phyloP scores from a whole-genome alignment of 768 basidiomycete species.

The Mycena sanguinolenta region DNA sequence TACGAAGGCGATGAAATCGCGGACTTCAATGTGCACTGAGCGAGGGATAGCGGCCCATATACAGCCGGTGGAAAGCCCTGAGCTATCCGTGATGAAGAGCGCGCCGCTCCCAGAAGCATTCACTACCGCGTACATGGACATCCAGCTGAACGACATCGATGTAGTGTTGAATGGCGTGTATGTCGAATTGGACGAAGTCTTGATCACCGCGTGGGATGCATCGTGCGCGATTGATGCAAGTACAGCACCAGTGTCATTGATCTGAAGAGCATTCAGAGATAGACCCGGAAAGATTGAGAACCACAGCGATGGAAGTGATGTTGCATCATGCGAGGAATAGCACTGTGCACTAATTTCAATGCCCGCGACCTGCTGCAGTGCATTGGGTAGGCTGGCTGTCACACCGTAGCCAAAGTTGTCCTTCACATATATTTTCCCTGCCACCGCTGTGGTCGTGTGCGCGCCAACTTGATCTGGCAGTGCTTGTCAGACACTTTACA shows the following conservation, averaged over 20 bases:
- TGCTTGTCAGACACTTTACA: background rate
- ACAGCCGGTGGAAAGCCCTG: background rate
- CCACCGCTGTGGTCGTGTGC: slow-evolving; percentile 6
- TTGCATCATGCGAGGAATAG: slow-evolving; percentile 7
- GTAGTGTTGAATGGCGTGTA: slow-evolving; percentile 1
- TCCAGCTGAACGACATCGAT: slow-evolving; percentile 7
- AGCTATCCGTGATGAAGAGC: slow-evolving; percentile 2
- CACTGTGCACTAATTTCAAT: slow-evolving; percentile 18
- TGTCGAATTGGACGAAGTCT: slow-evolving; percentile 12
- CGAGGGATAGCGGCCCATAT: slow-evolving; percentile 12
- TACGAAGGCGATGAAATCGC: background rate
- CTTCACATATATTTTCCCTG: slow-evolving; percentile 21
- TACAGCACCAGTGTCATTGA: background rate
- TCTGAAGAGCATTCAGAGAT: background rate
- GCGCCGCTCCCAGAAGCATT: slow-evolving; percentile 11
- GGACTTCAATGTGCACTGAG: slow-evolving; percentile 10
- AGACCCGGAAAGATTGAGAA: background rate
- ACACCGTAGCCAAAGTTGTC: slow-evolving; percentile 28
- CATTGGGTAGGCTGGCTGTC: background rate
- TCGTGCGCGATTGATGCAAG: background rate
- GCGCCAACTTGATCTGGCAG: slow-evolving; percentile 14
- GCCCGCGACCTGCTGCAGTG: slow-evolving; percentile 17
- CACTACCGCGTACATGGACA: background rate
- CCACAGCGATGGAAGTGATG: background rate
- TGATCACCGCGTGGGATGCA: background rate